Evolutionary conservation across 345 rosid species (phyloP).

Genomic region (Salix viminalis): DNA sequence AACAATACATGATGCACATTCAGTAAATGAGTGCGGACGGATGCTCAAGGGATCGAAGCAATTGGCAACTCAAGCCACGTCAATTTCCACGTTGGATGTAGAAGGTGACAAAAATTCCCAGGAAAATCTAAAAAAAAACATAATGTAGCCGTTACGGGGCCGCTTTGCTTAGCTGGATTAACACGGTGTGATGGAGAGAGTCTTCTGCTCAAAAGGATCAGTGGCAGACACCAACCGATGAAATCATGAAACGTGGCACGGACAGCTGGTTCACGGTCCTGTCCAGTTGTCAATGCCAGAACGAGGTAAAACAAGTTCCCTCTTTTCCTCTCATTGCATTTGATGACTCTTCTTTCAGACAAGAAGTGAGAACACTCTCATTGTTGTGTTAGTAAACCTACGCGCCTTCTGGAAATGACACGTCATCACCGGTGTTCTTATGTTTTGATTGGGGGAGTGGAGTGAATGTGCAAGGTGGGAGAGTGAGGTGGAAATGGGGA

Average conservation of each 20-base stretch:
- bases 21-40: too few relatives aligned
- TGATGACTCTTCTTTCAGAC: background rate
- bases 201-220: constrained; percentile 4
- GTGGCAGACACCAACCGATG: background rate
- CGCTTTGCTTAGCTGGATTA: constrained; percentile 24
- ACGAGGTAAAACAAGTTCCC: constrained; percentile 12
- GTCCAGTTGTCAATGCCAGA: constrained; percentile 46
- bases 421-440: background rate
- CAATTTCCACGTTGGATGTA: background rate
- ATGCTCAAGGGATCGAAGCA: background rate
- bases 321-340: constrained; percentile 19
- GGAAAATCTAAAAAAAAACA: background rate
- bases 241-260: background rate
- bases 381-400: background rate
- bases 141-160: constrained; percentile 16
- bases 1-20: too few relatives aligned
- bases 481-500: background rate
- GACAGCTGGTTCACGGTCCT: constrained; percentile 35
- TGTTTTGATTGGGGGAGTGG: background rate
- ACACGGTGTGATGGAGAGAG: constrained; percentile 21
- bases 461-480: background rate
- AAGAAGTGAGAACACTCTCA: background rate
- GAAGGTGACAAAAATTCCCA: background rate
- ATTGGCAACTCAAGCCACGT: background rate
- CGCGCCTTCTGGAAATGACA: background rate